Conservation (phyloP, 306 rosid genomes). For the Spatholobus suberectus region DNA sequence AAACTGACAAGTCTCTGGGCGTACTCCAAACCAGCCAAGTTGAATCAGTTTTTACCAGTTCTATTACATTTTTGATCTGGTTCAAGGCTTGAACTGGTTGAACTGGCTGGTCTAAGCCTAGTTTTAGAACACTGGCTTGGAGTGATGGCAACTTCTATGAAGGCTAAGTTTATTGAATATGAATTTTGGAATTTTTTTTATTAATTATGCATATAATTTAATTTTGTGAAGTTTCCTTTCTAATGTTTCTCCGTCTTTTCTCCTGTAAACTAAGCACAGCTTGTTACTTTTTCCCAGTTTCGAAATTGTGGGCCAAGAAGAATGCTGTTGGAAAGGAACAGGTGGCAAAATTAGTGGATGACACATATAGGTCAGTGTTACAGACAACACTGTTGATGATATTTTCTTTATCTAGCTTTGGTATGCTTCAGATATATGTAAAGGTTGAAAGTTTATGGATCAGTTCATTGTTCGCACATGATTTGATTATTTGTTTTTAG, state of each 20-base stretch:
- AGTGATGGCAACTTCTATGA: conserved; percentile 10
- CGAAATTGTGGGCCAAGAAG: conserved; percentile 77
- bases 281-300: conserved; percentile 56
- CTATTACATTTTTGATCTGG: neutral
- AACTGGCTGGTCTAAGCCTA: neutral
- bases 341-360: conserved; percentile 94
- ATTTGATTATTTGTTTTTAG: conserved; percentile 9
- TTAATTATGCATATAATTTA: neutral
- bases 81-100: conserved; percentile 8
- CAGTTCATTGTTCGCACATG: neutral
- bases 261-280: conserved; percentile 10
- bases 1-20: neutral
- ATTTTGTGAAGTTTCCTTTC: conserved; percentile 36
- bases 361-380: conserved; percentile 84
- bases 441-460: neutral
- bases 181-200: conserved; percentile 11
- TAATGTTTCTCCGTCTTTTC: neutral
- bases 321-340: conserved; percentile 81
- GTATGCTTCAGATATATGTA: conserved; percentile 20
- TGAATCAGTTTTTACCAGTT: neutral
- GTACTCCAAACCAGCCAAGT: neutral
- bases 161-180: conserved; percentile 21
- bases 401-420: conserved; percentile 20
- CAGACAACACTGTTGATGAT: neutral
- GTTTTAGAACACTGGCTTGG: conserved; percentile 19